Conservation (phyloP, 495 filamentous ascomycete genomes). For the Penicillium salamii region DNA sequence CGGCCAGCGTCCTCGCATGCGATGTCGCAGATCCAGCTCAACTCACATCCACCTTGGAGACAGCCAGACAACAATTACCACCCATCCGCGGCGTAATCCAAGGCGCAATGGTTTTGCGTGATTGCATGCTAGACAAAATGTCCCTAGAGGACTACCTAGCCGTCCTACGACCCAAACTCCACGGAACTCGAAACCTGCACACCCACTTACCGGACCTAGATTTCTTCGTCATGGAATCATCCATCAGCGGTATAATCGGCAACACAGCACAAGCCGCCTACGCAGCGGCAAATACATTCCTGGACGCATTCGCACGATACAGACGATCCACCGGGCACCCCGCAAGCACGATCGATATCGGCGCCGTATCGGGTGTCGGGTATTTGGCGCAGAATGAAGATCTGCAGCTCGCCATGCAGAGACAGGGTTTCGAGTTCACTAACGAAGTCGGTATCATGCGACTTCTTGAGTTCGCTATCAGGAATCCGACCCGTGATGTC, state of each 20-base stretch:
- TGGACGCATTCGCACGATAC: constrained; percentile 24
- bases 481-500: no score
- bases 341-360: constrained; percentile 9
- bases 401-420: no score
- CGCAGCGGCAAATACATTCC: constrained; percentile 24
- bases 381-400: no score
- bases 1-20: neutral
- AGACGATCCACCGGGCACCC: neutral
- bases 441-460: no score
- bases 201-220: constrained; percentile 22
- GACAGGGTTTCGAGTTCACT: no score
- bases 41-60: no score
- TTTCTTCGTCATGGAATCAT: constrained; percentile 46
- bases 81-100: no score
- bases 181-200: constrained; percentile 2
- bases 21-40: no score
- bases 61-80: no score
- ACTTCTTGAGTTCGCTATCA: no score
- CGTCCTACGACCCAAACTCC: neutral
- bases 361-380: neutral
- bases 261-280: constrained; percentile 34
- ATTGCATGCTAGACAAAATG: neutral
- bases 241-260: constrained; percentile 28
- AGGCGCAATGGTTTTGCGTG: neutral
- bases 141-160: neutral